These are phyloP conservation scores for Mycena chlorophos DNA, from an alignment of 768 basidiomycete genomes.

Conservation along the genomic window DNA sequence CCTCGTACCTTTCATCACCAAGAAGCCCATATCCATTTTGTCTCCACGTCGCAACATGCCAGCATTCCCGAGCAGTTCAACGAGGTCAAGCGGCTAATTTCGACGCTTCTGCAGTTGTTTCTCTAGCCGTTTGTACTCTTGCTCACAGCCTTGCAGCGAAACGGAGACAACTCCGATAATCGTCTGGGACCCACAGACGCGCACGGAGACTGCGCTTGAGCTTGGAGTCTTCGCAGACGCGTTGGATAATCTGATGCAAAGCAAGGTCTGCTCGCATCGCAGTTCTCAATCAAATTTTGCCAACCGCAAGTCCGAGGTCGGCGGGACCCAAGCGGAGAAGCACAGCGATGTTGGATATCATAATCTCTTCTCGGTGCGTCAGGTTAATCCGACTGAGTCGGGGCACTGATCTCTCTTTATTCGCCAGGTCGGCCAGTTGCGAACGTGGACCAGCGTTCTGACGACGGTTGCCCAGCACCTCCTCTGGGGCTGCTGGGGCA, in stretches of 20 bases:
- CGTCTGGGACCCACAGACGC: constrained; percentile 28
- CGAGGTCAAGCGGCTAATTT: constrained; percentile 30
- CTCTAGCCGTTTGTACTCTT: neutral
- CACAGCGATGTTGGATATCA: constrained; percentile 34
- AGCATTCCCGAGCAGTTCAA: constrained; percentile 39
- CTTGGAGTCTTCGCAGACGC: constrained; percentile 30
- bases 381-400: neutral
- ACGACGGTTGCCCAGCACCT: constrained; percentile 32
- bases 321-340: constrained; percentile 35
- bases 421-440: constrained; percentile 27
- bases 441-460: constrained; percentile 23
- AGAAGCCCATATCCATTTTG: constrained; percentile 38
- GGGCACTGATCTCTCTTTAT: neutral
- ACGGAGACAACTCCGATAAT: constrained; percentile 33
- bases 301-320: constrained; percentile 41
- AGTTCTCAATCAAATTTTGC: constrained; percentile 40
- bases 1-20: constrained; percentile 37
- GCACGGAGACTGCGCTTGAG: constrained; percentile 26
- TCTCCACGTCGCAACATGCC: constrained; percentile 40
- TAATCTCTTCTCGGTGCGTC: constrained; percentile 31
- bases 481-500: constrained; percentile 31
- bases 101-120: constrained; percentile 30
- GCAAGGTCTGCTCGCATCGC: constrained; percentile 38
- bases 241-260: constrained; percentile 37
- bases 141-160: constrained; percentile 19